Conservation (phyloP, 2,329 filamentous ascomycete genomes). For the Colletotrichum tabaci region DNA sequence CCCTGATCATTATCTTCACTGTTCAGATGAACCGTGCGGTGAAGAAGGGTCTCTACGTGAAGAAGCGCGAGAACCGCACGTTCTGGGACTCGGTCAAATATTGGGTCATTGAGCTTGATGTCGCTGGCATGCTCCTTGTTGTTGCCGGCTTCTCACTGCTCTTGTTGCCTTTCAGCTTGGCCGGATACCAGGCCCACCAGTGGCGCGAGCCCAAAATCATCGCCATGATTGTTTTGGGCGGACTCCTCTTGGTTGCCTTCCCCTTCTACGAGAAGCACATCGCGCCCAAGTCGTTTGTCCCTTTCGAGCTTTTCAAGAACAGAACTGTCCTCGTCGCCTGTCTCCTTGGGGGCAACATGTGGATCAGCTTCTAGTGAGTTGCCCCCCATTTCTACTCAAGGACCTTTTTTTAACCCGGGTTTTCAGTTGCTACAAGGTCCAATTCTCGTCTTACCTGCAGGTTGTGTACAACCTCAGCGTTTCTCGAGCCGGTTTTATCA, state of each 20-base stretch:
- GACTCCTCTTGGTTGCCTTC: conserved; percentile 28
- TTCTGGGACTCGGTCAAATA: conserved; percentile 40
- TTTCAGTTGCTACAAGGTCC: conserved; percentile 52
- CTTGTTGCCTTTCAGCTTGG: conserved; percentile 71
- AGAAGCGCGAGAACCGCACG: conserved; percentile 37
- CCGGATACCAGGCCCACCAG: conserved; percentile 55
- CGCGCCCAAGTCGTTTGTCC: conserved; percentile 64
- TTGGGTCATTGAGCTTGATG: conserved; percentile 46
- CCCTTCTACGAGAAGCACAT: conserved; percentile 59
- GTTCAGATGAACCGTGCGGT: conserved; percentile 41
- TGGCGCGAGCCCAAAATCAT: conserved; percentile 62
- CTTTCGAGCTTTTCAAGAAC: conserved; percentile 54
- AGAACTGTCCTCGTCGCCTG: conserved; percentile 47
- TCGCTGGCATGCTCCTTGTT: conserved; percentile 66
- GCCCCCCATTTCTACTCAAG: neutral
- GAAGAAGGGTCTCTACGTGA: conserved; percentile 43
- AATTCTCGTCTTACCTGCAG: conserved; percentile 59
- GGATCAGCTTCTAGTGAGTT: conserved; percentile 48
- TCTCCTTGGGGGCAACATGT: conserved; percentile 46
- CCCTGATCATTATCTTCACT: conserved; percentile 36
- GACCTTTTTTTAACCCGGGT: neutral
- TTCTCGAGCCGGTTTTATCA: conserved; percentile 49
- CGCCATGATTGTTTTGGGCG: conserved; percentile 52
- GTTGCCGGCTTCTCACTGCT: conserved; percentile 66
- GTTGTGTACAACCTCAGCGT: conserved; percentile 52